phyloP scores from a whole-genome alignment of 1,139 yeast genomes.

The Hansenula lynferdii region DNA sequence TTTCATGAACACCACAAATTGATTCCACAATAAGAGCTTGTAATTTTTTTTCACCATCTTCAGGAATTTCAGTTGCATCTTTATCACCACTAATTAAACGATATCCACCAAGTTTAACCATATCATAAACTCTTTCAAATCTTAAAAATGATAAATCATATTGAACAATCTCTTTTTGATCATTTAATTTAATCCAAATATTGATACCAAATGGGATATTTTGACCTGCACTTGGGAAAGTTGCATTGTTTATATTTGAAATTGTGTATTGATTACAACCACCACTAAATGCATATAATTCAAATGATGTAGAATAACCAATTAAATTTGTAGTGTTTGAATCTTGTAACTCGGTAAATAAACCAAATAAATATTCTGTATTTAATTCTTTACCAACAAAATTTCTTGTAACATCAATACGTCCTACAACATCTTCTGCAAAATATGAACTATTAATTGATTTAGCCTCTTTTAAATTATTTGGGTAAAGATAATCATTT shows the following conservation, averaged over 20 bases:
- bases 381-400: slow-evolving; percentile 19
- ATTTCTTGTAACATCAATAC: slow-evolving; percentile 18
- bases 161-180: slow-evolving; percentile 6
- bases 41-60: not conserved
- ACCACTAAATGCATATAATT: slow-evolving; percentile 10
- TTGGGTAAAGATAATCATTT: slow-evolving; percentile 7
- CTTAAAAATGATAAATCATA: slow-evolving; percentile 10
- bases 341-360: slow-evolving; percentile 13
- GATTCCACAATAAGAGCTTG: slow-evolving; percentile 9
- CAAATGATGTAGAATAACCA: slow-evolving; percentile 13
- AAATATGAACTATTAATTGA: slow-evolving; percentile 17
- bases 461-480: slow-evolving; percentile 9
- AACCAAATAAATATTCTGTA: slow-evolving; percentile 21
- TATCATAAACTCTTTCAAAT: slow-evolving; percentile 10
- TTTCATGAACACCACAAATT: slow-evolving; percentile 15
- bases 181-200: slow-evolving; percentile 13
- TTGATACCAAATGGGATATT: slow-evolving; percentile 15
- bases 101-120: slow-evolving; percentile 4
- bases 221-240: slow-evolving; percentile 7
- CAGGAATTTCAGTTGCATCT: not conserved
- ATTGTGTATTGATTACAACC: slow-evolving; percentile 10
- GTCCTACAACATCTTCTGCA: slow-evolving; percentile 15
- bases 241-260: slow-evolving; percentile 9
- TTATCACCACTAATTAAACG: slow-evolving; percentile 1
- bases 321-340: slow-evolving; percentile 7